phyloP scores from a whole-genome alignment of 495 filamentous ascomycete species.

The Acidomyces sp. region DNA sequence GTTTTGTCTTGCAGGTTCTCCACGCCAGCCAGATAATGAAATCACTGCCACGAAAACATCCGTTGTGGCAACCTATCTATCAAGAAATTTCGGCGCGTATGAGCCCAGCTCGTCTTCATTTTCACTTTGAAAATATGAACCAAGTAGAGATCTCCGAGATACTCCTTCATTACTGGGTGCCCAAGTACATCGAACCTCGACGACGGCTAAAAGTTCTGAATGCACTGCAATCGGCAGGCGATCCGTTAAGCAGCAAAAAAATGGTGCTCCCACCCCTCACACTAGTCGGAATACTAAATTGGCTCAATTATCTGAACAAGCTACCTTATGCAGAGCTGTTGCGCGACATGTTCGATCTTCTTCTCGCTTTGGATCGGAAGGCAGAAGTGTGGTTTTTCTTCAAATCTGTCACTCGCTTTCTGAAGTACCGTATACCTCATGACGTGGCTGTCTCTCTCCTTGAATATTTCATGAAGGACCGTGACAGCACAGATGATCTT shows the following conservation, averaged over 20 bases:
- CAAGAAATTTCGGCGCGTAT: background rate
- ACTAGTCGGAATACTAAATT: no score
- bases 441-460: background rate
- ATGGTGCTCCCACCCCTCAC: no score
- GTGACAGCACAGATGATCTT: background rate
- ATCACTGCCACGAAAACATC: background rate
- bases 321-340: background rate
- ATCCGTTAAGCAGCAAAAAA: no score
- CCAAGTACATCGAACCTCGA: background rate
- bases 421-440: background rate
- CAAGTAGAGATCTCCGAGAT: background rate
- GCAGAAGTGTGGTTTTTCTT: background rate
- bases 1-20: no score
- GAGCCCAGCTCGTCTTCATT: slow-evolving; percentile 1
- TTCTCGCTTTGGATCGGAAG: background rate
- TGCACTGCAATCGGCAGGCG: no score
- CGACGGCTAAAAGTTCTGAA: no score
- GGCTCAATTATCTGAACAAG: no score
- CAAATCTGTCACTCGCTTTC: background rate
- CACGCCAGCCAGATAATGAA: background rate
- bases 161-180: slow-evolving; percentile 14
- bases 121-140: slow-evolving; percentile 3
- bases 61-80: slow-evolving; percentile 8
- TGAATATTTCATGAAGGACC: background rate
- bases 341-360: slow-evolving; percentile 1